Evolutionary conservation across 2,329 filamentous ascomycete genomes (phyloP).

Genomic region (Lachnellula occidentalis): DNA sequence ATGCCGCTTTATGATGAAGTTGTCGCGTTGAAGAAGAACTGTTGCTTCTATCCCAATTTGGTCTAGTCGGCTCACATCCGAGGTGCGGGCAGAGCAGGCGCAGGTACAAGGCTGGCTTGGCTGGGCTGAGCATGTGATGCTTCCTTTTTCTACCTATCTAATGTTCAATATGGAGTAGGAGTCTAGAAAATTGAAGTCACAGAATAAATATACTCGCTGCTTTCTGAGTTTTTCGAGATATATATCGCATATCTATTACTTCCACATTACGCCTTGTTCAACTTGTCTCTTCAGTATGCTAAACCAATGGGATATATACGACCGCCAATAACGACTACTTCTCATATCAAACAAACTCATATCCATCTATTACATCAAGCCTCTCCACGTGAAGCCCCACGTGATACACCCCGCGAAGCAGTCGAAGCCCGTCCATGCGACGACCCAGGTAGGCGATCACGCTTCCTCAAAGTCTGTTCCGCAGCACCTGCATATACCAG

Average conservation of each 20-base stretch:
- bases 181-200: too few relatives aligned
- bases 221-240: too few relatives aligned
- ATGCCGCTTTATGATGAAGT: slow-evolving; percentile 23
- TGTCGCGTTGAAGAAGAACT: not conserved
- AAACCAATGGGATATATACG: not conserved
- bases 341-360: not conserved
- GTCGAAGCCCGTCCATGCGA: too few relatives aligned
- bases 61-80: not conserved
- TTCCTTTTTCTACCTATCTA: too few relatives aligned
- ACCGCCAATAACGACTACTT: not conserved
- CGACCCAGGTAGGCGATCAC: slow-evolving; percentile 5
- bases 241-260: too few relatives aligned
- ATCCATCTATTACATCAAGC: not conserved
- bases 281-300: too few relatives aligned
- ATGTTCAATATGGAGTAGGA: too few relatives aligned
- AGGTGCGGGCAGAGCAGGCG: not conserved
- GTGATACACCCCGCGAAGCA: too few relatives aligned
- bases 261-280: too few relatives aligned
- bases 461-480: slow-evolving; percentile 15
- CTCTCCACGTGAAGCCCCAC: not conserved
- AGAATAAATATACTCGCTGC: too few relatives aligned
- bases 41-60: not conserved
- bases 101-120: too few relatives aligned
- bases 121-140: too few relatives aligned
- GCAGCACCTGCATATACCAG: slow-evolving; percentile 22